Base-by-base conservation (phyloP, 192 early-diverging fungal species). In the Coemansia sp. region DNA sequence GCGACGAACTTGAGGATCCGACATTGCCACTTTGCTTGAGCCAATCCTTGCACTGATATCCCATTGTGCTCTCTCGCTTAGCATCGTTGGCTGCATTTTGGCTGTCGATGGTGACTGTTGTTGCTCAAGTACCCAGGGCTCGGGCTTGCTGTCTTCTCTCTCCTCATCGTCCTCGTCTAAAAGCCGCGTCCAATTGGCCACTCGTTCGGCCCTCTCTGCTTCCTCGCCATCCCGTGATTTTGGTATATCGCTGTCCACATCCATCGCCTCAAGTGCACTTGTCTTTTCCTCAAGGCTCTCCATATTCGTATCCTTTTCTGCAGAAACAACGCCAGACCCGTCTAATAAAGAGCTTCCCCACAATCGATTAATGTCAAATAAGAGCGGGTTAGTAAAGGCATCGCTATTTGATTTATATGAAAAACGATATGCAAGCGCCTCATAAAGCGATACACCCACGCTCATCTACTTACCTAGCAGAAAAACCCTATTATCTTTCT, bases 61-160 rank as follows among this genome's bases (percentile, higher is more conserved):
- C 75, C 76, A 77, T 46, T 83, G 71, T 51, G 41, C 55, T 4
- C 76, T 65, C 65, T 71, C 69, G 54, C 66, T 68, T 66, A 77
- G 70, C 42, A 70, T 72, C 13, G 9, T 16, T 43, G n/a, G 68
- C 32, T 45, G 32, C 21, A 18, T 3, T 15, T 11, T 18, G 16
- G 11, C 47, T 6, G 13, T 18, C 18, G 47, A 15, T 15, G 4
- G n/a, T 16, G 2, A 49, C 15, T 54, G 51, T 8, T 54, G 51
- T 10, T 54, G 3, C 4, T 8, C 7, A 8, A 9, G 26, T 9
- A 26, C 49, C 18, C 5, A n/a, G 18, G 61, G 43, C 46, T 32
- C 15, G 39, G 42, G 6, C 39, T 41, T 32, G 41, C 21, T 15
- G 64, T 66, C 60, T 45, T 46, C 13, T 45, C 62, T 63, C 5